These are phyloP conservation scores for Diplocarpon mali DNA, from an alignment of 2,329 filamentous ascomycete genomes.

Conservation along the genomic window DNA sequence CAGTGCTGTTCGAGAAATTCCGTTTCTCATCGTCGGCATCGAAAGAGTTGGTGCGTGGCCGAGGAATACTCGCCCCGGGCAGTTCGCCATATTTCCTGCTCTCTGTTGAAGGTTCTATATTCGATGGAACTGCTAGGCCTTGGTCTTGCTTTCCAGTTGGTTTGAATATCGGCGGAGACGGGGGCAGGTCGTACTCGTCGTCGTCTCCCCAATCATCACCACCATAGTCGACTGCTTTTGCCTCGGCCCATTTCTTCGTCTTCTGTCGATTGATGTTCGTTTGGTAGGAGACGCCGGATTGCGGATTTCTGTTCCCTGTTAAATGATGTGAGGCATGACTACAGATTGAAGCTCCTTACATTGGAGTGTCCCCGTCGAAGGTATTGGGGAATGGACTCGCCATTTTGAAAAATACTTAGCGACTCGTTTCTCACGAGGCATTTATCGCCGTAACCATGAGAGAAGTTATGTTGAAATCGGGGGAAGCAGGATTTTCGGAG, in stretches of 20 bases:
- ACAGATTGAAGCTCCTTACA: conserved; percentile 14
- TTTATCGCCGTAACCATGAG: conserved; percentile 13
- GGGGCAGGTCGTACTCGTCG: conserved; percentile 44
- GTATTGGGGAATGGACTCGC: conserved; percentile 24
- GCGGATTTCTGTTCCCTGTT: conserved; percentile 17
- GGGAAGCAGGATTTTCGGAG: not conserved
- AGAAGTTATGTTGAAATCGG: conserved; percentile 4
- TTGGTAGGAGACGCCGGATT: conserved; percentile 44
- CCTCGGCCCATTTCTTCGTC: conserved; percentile 91
- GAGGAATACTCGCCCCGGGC: conserved; percentile 13
- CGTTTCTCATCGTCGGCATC: conserved; percentile 41
- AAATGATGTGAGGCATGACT: conserved; percentile 5
- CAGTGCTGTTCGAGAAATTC: conserved; percentile 32
- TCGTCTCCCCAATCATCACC: conserved; percentile 87
- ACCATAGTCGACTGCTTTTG: conserved; percentile 76
- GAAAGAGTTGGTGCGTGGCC: conserved; percentile 36
- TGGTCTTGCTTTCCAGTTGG: conserved; percentile 32
- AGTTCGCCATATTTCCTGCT: conserved; percentile 25
- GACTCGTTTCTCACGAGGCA: conserved; percentile 13
- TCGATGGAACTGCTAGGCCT: conserved; percentile 15
- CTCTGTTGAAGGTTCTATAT: conserved; percentile 8
- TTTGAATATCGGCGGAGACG: conserved; percentile 29
- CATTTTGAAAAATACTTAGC: conserved; percentile 20
- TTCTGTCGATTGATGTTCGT: conserved; percentile 81
- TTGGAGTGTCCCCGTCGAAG: conserved; percentile 24